Evolutionary conservation across 1,284 basidiomycete species (phyloP), one percentile per base, ranked within the genome.

Genomic region (Irpex sp.): DNA sequence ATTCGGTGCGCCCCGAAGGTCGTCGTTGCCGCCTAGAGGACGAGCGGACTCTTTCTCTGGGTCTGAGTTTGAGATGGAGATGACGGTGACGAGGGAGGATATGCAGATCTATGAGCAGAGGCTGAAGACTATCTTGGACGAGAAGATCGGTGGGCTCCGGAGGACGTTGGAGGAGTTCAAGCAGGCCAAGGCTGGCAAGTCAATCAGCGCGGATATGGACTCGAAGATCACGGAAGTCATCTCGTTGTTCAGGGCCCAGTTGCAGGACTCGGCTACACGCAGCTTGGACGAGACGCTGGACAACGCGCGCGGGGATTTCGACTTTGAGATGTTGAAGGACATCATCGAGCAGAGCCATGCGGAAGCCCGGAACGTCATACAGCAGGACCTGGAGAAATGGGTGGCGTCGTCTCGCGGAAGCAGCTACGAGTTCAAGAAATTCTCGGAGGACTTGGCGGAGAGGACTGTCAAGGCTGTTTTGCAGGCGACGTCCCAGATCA

Each of bases 261-360:
- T 92, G 8, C 84, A 85, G 61, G 85, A 88, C 36, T 85, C 85
- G 2, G 85, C 86, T 0, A 76, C 79, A 5, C 78, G 81, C 38
- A 80, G 82, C 17, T 69, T 87, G 64, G 86, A 89, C n/a, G 86
- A 89, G 58, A 84, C 82, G 65, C 84, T 84, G 68, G 78, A 84
- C 76, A 88, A 92, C 71, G 89, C 87, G 34, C 83, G 85, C 21
- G 89, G 88, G 34, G 91, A 92, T 67, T 76, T 92, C 31, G 91
- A 93, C 75, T 85, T 92, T 69, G 87, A 91, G 72, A 76, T 91
- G 64, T 82, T 93, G 69, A 88, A 83, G 70, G 86, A 85, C 65
- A 79, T 87, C 37, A 79, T 93, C 38, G 85, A 91, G 67, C 82
- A 88, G 69, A 84, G 85, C 13, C 87, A 91, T 52, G 79, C 83